Evolutionary conservation across 805 yeast genomes (phyloP), one percentile per base, ranked within the genome.

Genomic region (Candida nonsorbophila): DNA sequence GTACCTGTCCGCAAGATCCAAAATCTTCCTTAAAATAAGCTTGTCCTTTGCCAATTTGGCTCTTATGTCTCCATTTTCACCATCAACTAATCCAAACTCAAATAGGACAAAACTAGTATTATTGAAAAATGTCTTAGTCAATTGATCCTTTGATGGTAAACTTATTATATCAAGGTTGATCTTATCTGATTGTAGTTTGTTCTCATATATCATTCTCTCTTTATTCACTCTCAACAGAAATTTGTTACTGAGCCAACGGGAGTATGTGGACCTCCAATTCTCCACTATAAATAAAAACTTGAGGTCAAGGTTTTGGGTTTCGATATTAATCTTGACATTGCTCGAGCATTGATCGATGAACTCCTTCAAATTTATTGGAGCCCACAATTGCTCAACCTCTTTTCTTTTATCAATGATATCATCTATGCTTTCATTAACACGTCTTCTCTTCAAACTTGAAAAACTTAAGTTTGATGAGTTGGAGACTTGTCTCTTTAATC

Each of bases 191-290:
- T 32, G 28, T 12, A 63, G 34, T 4, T 25, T 24, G 17, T 46
- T 46, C 28, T 50, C 49, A 33, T 58, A 64, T 10, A 53, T 44
- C 13, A 37, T 29, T 22, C 41, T 42, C 8, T 42, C 54, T 20
- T 29, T 28, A 37, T 62, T 54, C 24, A 56, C 50, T 23, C 44
- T 47, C 16, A 77, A 47, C 3, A 52, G 41, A 7, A 75, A 49
- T 42, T 72, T 72, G 11, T 55, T 51, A 13, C 59, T 58, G 24
- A 74, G 48, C 81, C 81, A 75, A 28, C 58, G 60, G 1, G 77
- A 69, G 28, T 63, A 58, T 3, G 58, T 55, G 17, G 53, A 40
- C 3, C 49, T 38, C 79, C 81, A 76, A 36, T 73, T 59, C 24
- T 67, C 68, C 7, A 67, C 69, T 21, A 70, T 53, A 4, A 74